A percentile compares a stretch with the other conserved stretches of the same genome.
Evolutionary conservation across 257 asterid genomes (phyloP).

Genomic region (Solanum chaucha): DNA sequence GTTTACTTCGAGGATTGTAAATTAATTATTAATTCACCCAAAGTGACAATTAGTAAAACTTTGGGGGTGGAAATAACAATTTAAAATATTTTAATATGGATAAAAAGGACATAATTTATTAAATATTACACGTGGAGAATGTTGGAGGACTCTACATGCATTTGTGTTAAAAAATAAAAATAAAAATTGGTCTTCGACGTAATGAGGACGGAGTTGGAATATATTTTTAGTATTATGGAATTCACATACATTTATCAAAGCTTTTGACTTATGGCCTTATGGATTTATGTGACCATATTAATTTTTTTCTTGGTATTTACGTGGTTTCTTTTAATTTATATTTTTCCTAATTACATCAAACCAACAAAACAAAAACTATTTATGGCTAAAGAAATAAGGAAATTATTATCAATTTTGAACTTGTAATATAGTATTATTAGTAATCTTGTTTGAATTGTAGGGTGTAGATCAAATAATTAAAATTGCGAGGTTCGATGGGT

Average conservation of each 20-base stretch:
- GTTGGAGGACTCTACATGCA: conserved; percentile 14
- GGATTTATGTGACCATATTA: background rate
- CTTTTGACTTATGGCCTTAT: conserved; percentile 18
- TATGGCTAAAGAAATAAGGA: background rate
- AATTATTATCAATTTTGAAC: background rate
- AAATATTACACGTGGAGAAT: conserved; percentile 20
- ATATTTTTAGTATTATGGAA: background rate
- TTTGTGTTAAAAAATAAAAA: background rate
- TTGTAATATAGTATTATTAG: background rate
- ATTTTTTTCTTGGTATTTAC: background rate
- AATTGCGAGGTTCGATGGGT: background rate
- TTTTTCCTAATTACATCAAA: background rate
- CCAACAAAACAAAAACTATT: background rate
- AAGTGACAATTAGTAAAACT: background rate
- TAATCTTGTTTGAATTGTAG: background rate
- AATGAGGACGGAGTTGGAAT: conserved; percentile 27
- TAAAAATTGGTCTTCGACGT: conserved; percentile 27
- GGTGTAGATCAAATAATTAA: background rate
- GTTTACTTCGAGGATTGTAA: conserved; percentile 2
- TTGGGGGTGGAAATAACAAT: background rate
- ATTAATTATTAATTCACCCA: background rate
- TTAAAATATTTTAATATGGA: background rate
- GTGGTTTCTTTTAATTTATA: background rate
- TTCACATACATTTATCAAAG: conserved; percentile 10
- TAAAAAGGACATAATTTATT: background rate